phyloP scores from a whole-genome alignment of 805 yeast species.

The Saccharomycopsis vini region DNA sequence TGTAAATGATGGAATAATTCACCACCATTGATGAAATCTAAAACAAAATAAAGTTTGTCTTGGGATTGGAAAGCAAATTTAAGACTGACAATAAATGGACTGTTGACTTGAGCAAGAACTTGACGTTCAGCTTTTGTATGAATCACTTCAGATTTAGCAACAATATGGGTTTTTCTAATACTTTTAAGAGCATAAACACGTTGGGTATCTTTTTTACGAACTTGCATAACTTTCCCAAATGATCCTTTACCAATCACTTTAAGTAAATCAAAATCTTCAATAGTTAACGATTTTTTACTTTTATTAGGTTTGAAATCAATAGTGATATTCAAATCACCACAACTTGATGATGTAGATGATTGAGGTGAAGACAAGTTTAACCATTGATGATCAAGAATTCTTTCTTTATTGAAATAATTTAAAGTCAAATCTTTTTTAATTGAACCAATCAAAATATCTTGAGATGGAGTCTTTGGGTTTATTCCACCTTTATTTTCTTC shows the following conservation, averaged over 20 bases:
- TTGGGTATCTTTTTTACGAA: slow-evolving; percentile 87
- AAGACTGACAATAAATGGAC: slow-evolving; percentile 93
- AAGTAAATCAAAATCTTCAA: slow-evolving; percentile 85
- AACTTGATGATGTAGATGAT: not conserved
- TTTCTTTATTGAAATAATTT: slow-evolving; percentile 37
- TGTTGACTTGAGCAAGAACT: slow-evolving; percentile 83
- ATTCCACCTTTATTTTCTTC: slow-evolving; percentile 26
- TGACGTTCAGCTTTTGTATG: slow-evolving; percentile 96
- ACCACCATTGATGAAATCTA: slow-evolving; percentile 94
- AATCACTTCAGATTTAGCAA: slow-evolving; percentile 87
- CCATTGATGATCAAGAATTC: slow-evolving; percentile 64
- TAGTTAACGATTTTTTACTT: slow-evolving; percentile 55
- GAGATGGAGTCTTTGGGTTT: slow-evolving; percentile 26
- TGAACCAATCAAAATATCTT: slow-evolving; percentile 73
- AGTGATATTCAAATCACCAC: slow-evolving; percentile 51
- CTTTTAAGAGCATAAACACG: slow-evolving; percentile 93
- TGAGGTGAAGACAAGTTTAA: slow-evolving; percentile 24
- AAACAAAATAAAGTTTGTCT: slow-evolving; percentile 84
- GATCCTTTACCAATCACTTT: slow-evolving; percentile 98
- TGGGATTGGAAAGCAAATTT: slow-evolving; percentile 95
- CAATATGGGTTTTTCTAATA: slow-evolving; percentile 87
- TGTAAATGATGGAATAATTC: slow-evolving; percentile 92
- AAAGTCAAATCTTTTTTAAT: slow-evolving; percentile 53
- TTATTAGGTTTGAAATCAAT: slow-evolving; percentile 62
- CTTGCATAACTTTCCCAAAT: slow-evolving; percentile 98